These are phyloP conservation scores for Fusarium verrucosum DNA, from an alignment of 2,329 filamentous ascomycete species.

Conservation along the genomic window DNA sequence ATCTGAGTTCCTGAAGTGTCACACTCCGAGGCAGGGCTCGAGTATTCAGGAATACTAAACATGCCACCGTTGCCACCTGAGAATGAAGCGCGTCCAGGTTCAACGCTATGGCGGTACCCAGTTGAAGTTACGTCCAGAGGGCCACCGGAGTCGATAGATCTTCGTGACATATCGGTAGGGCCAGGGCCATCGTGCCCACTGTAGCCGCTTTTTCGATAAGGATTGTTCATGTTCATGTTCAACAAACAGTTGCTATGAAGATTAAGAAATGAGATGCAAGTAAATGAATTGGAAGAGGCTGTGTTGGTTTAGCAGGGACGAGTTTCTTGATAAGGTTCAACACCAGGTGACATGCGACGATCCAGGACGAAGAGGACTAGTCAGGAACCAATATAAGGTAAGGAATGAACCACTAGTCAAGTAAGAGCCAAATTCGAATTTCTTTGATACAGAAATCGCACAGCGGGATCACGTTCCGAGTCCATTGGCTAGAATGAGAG, in stretches of 20 bases:
- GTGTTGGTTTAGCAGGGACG: slow-evolving; percentile 6
- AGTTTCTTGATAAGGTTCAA: slow-evolving; percentile 15
- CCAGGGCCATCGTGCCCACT: slow-evolving; percentile 9
- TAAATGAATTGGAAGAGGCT: background rate
- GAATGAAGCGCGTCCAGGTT: slow-evolving; percentile 9
- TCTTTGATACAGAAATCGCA: background rate
- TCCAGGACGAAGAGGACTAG: background rate
- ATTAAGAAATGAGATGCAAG: background rate
- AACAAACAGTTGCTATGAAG: background rate
- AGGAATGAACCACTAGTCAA: slow-evolving; percentile 11
- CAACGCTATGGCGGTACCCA: slow-evolving; percentile 27
- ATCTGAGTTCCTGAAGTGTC: slow-evolving; percentile 53
- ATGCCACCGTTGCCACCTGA: slow-evolving; percentile 30
- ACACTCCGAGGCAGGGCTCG: slow-evolving; percentile 49
- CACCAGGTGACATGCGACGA: slow-evolving; percentile 3
- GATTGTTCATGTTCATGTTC: slow-evolving; percentile 27
- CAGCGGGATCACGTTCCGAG: background rate
- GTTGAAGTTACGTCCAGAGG: slow-evolving; percentile 14
- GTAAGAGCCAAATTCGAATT: background rate
- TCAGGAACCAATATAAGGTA: slow-evolving; percentile 12
- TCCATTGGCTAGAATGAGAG: background rate
- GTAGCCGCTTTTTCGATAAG: slow-evolving; percentile 24
- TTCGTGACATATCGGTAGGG: slow-evolving; percentile 19
- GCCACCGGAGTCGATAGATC: slow-evolving; percentile 20
- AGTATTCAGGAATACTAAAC: slow-evolving; percentile 36